Evolutionary conservation across 768 basidiomycete genomes (phyloP), one percentile per base, ranked within the genome.

Genomic region (Wakefieldia striispora): DNA sequence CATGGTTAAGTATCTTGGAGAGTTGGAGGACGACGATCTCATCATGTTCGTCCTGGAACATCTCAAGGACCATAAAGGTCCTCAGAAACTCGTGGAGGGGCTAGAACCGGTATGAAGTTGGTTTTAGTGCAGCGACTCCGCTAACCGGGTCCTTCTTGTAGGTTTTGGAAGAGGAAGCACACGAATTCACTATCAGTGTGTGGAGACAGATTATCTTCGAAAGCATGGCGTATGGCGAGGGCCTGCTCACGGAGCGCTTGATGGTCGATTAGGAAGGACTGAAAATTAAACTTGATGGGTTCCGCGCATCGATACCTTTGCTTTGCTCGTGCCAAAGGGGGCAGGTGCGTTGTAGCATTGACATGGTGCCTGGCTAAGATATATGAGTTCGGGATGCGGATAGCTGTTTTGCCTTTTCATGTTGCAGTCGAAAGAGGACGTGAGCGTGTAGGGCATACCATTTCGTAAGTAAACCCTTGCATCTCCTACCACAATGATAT

Each of bases 131-230:
- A 45, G 33, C 35, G 6, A 29, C 26, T n/a, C 31, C n/a, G 17
- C 39, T 60, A 36, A 54, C 51, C 36, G 20, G 6, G 14, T 12
- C 13, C 0, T 35, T 38, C 21, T 24, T 10, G 34, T 62, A 97
- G 94, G 91, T 97, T 4, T 75, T 97, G 31, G 93, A 93, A 64
- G 94, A 95, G 67, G 94, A 97, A 65, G 93, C 94, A 6, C 72
- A 73, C 23, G 85, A 91, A 52, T 80, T 95, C 50, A 75, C 82
- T n/a, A 68, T 85, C 59, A 78, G 77, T 53, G 76, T 97, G 41
- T 97, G 94, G 94, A 82, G 91, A 47, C 89, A 92, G 70, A 80
- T 95, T 58, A 90, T 93, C 43, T 95, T 95, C 65, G 94, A 97
- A 75, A 93, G 91, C 61, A 88, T 91, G 82, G 90, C 93, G 23